Evolutionary conservation across 768 basidiomycete genomes (phyloP), one percentile per base, ranked within the genome.

Genomic region (Lepiota venenata): DNA sequence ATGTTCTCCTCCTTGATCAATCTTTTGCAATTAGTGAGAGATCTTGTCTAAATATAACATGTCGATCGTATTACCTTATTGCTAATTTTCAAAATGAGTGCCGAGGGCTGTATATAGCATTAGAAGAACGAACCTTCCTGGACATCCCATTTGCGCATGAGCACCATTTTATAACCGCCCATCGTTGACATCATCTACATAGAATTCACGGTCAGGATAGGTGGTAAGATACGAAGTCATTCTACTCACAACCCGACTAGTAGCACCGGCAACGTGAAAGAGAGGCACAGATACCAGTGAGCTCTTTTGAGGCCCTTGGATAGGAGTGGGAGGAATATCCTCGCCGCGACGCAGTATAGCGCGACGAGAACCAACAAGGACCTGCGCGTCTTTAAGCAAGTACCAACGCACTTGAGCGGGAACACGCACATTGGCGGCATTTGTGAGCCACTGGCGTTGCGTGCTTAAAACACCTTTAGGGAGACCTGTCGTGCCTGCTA

Each of bases 251-350:
- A 57, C 60, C 52, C 50, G 56, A 59, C 69, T 70, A 15, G 58
- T 64, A n/a, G 51, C 59, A 2, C 78, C 81, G 9, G 79, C 81
- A 5, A 80, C 81, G 64, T 84, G 83, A 66, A 85, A 84, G 8
- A 85, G 64, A 1, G 83, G 83, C 1, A 82, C 79, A 14, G 77
- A 71, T 22, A 83, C 61, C 32, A 83, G 62, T 32, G 71, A 60
- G 10, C 71, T 76, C 54, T 69, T 73, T 62, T 77, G 75, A 5
- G 74, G 69, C 5, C 69, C 76, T 16, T 64, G 48, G 2, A 66
- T 56, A 4, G 65, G 60, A 1, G 59, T 55, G 9, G 71, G 60
- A 20, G 74, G 63, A 25, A 25, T 25, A 36, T 64, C 56, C 10
- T 75, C 74, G 42, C 78, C 75, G 47, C 69, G 64, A 22, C 76